Evolutionary conservation across 495 filamentous ascomycete genomes (phyloP), one percentile per base, ranked within the genome.

Genomic region (Tuber umbilicatum): DNA sequence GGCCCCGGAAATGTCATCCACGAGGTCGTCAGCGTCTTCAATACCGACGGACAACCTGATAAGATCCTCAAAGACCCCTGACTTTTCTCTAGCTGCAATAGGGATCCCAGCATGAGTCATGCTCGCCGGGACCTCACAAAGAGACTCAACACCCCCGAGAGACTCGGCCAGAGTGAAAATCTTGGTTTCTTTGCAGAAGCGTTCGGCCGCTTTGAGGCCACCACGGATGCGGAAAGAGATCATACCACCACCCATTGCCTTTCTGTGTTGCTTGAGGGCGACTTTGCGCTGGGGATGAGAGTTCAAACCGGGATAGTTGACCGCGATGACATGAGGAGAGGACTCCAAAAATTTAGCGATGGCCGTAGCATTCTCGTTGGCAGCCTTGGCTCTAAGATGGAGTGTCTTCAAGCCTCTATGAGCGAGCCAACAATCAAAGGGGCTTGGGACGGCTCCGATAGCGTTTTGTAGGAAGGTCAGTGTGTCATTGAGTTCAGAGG

Each of bases 41-140:
- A 99, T 89, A 71, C 95, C 95, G 82, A 93, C 97, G 86, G 93
- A 97, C 70, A 99, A 86, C 72, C 95, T 88, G 50, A 99, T 91
- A n/a, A 99, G 87, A 84, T 99, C 95, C 82, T 99, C 95, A 81
- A 88, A 97, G n/a, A 99, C 94, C 50, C 95, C 95, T 1, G 93
- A 93, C 31, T 88, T 91, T 86, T 99, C 95, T 69, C 95, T 89
- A 85, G 94, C 89, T 68, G 92, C 93, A 83, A 87, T 87, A 38
- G 95, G 95, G 78, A 99, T 99, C 68, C 94, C 96, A 41, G 92
- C 90, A 85, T 99, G 95, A 31, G 95, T 99, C 95, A 99, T 99
- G 83, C 88, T 91, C 55, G 91, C 89, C 2, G 95, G 95, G 23
- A 98, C 89, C 85, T 99, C 95, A 77, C 92, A 91, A 76, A 99